These are phyloP conservation scores for Glycine soja DNA, from an alignment of 306 rosid genomes.

Conservation along the genomic window DNA sequence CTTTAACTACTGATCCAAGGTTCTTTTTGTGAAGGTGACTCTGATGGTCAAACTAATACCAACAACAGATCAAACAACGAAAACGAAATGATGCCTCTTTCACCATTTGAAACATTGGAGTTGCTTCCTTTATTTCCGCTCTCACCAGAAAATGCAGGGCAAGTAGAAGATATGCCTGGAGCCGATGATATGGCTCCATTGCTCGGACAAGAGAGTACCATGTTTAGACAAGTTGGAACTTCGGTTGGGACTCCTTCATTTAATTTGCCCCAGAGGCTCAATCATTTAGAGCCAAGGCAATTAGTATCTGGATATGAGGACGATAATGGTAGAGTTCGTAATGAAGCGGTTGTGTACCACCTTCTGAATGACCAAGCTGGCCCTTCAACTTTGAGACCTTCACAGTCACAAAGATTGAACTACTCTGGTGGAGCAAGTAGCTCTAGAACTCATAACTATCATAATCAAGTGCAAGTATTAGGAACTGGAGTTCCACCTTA, in stretches of 20 bases:
- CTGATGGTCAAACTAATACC: not conserved
- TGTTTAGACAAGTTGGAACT: too few species aligned
- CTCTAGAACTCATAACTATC: not conserved
- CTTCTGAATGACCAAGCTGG: too few species aligned
- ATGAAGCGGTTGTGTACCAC: too few species aligned
- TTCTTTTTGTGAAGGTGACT: not conserved
- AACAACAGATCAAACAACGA: not conserved
- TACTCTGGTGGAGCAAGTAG: not conserved
- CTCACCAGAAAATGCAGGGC: too few species aligned
- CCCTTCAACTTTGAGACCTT: too few species aligned
- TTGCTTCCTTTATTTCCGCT: not conserved
- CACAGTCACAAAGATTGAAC: not conserved
- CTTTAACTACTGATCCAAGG: not conserved
- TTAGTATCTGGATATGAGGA: not conserved
- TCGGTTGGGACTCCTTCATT: too few species aligned
- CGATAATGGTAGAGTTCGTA: too few species aligned
- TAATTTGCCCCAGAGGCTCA: not conserved
- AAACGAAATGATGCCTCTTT: not conserved
- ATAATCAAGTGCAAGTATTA: not conserved
- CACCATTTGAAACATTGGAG: not conserved
- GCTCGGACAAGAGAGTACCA: too few species aligned
- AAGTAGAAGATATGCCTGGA: too few species aligned
- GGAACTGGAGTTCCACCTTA: not conserved
- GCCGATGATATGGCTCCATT: too few species aligned
- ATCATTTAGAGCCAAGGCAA: too few species aligned